Percentiles rank a stretch among this genome's conserved stretches.
Evolutionary conservation across 2,329 filamentous ascomycete genomes (phyloP).

Genomic region (Colletotrichum scovillei): DNA sequence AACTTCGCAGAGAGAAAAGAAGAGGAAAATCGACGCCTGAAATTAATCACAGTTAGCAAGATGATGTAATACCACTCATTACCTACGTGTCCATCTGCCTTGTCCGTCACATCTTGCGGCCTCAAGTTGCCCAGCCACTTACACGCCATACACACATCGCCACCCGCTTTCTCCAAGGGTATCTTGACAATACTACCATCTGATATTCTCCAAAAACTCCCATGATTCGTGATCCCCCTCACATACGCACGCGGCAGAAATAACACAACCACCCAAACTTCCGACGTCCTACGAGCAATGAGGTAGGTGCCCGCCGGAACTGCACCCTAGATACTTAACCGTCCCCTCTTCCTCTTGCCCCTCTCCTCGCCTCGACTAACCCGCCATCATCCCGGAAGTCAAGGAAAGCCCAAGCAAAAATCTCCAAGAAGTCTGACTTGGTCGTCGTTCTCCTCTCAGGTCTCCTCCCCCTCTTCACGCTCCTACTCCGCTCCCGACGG

Average conservation of each 20-base stretch:
- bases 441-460: no score
- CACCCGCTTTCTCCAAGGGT: neutral
- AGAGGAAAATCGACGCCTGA: no score
- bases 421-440: no score
- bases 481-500: no score
- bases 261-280: neutral
- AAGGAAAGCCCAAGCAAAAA: no score
- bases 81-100: neutral
- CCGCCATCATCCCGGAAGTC: no score
- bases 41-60: no score
- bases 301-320: neutral
- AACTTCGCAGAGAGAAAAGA: neutral
- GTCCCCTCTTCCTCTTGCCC: no score
- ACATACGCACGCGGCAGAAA: neutral
- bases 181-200: neutral
- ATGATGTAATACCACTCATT: no score
- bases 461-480: neutral
- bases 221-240: neutral
- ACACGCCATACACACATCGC: neutral
- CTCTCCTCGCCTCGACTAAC: neutral
- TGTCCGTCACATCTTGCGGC: no score
- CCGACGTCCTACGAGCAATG: neutral
- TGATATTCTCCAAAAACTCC: neutral
- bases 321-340: neutral
- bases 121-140: neutral